Percentiles rank a stretch among this genome's conserved stretches.
These are phyloP conservation scores for Zychaea mexicana DNA, from an alignment of 371 early-diverging fungal species.

Conservation along the genomic window DNA sequence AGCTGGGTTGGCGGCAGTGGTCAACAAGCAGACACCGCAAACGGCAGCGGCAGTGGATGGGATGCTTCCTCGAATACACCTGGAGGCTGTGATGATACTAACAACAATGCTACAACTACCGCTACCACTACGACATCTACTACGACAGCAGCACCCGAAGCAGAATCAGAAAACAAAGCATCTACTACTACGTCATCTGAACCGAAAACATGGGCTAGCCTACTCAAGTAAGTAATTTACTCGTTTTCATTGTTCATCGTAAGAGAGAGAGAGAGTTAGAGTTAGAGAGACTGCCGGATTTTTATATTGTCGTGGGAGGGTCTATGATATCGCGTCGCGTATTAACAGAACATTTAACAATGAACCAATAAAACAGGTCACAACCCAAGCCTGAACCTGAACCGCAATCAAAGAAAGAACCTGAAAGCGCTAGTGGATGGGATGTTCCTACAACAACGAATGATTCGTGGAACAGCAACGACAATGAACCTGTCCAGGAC, in stretches of 20 bases:
- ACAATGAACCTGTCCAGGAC: slow-evolving; percentile 19
- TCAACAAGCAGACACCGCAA: slow-evolving; percentile 4
- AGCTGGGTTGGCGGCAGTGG: too few relatives aligned
- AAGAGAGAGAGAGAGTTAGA: too few relatives aligned
- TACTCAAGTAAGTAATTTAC: slow-evolving; percentile 61
- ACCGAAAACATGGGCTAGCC: slow-evolving; percentile 71
- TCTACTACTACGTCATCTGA: slow-evolving; percentile 32
- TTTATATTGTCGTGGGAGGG: too few relatives aligned
- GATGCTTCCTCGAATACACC: slow-evolving; percentile 18
- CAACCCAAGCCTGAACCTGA: slow-evolving; percentile 54
- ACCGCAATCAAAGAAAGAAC: slow-evolving; percentile 22
- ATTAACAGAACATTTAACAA: too few relatives aligned
- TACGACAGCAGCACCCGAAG: slow-evolving; percentile 4
- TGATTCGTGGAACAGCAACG: slow-evolving; percentile 14
- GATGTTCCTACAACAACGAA: slow-evolving; percentile 12
- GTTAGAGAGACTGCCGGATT: too few relatives aligned
- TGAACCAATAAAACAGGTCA: too few relatives aligned
- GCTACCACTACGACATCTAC: neutral
- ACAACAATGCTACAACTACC: too few relatives aligned
- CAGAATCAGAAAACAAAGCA: slow-evolving; percentile 7
- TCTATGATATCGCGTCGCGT: too few relatives aligned
- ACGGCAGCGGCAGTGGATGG: slow-evolving; percentile 13
- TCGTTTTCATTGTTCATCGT: too few relatives aligned
- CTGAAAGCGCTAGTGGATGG: slow-evolving; percentile 18
- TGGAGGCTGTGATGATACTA: slow-evolving; percentile 1